Conservation (phyloP, 768 basidiomycete genomes). For the Rhodosporidiobolus sp. region DNA sequence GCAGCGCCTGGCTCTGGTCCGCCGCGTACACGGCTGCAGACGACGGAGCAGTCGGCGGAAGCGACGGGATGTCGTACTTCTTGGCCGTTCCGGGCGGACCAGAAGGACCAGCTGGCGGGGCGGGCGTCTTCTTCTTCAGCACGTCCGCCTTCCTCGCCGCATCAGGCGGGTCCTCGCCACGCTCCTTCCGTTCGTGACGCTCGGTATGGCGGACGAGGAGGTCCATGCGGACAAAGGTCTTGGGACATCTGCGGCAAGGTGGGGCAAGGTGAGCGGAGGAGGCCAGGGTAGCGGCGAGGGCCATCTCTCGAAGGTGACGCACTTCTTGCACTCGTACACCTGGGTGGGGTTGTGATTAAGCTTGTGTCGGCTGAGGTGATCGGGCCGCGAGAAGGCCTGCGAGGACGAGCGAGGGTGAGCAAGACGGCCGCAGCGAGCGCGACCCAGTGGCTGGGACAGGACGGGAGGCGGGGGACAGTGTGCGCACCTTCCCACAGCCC, state of each 20-base stretch:
- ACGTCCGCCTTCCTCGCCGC: constrained; percentile 9
- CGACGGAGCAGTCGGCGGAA: not conserved
- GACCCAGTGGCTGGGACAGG: not conserved
- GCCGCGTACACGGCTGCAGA: constrained; percentile 4
- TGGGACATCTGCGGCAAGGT: constrained; percentile 26
- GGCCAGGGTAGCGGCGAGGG: no score
- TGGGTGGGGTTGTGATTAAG: constrained; percentile 35
- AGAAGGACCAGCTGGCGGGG: not conserved
- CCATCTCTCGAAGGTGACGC: not conserved
- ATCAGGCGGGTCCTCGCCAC: constrained; percentile 25
- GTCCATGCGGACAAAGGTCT: constrained; percentile 38
- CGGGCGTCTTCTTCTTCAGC: constrained; percentile 6
- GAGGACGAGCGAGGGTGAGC: not conserved
- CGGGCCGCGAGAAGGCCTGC: constrained; percentile 36
- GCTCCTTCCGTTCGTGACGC: constrained; percentile 41
- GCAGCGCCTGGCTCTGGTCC: constrained; percentile 18
- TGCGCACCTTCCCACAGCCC: constrained; percentile 19
- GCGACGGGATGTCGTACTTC: constrained; percentile 20
- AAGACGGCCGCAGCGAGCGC: not conserved
- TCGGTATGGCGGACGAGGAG: constrained; percentile 42
- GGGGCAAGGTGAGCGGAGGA: not conserved
- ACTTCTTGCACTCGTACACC: constrained; percentile 30
- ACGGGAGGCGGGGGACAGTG: not conserved
- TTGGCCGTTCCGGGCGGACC: constrained; percentile 1
- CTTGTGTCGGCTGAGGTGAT: constrained; percentile 38